phyloP scores from a whole-genome alignment of 2,329 filamentous ascomycete species.

The Xylaria sp. region DNA sequence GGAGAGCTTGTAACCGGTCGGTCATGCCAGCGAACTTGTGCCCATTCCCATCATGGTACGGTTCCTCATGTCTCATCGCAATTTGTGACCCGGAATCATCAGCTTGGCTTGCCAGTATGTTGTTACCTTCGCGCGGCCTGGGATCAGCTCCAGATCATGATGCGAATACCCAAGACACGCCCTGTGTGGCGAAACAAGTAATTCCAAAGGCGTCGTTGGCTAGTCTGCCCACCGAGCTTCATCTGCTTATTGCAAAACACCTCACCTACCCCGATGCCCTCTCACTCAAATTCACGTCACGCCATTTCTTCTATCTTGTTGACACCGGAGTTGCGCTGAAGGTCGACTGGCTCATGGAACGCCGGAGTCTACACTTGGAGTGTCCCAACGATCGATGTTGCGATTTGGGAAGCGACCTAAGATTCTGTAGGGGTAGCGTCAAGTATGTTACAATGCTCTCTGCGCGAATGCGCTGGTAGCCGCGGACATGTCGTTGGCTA shows the following conservation, averaged over 20 bases:
- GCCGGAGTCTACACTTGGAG: slow-evolving; percentile 57
- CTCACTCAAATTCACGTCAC: slow-evolving; percentile 61
- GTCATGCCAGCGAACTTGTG: neutral
- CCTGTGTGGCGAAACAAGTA: neutral
- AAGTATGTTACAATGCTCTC: slow-evolving; percentile 34
- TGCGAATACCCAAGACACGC: neutral
- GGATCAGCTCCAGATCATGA: neutral
- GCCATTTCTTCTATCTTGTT: slow-evolving; percentile 59
- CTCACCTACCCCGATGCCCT: slow-evolving; percentile 67
- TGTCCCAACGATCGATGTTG: slow-evolving; percentile 56
- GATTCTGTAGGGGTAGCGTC: slow-evolving; percentile 56
- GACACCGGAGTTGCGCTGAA: slow-evolving; percentile 62
- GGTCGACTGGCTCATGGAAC: slow-evolving; percentile 63
- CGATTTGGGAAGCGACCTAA: slow-evolving; percentile 53
- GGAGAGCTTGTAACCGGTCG: neutral
- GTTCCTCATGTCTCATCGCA: neutral
- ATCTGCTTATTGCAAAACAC: slow-evolving; percentile 53
- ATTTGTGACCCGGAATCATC: neutral
- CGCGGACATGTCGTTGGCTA: neutral
- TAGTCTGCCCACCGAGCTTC: slow-evolving; percentile 60
- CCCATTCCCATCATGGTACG: neutral
- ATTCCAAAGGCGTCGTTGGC: slow-evolving; percentile 34
- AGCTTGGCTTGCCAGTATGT: slow-evolving; percentile 1
- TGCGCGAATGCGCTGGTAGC: neutral
- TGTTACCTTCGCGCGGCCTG: neutral